Percentiles rank a stretch among this genome's conserved stretches.
These are phyloP conservation scores for Phytopythium montanum DNA, from an alignment of 352 stramenopile genomes.

Conservation along the genomic window DNA sequence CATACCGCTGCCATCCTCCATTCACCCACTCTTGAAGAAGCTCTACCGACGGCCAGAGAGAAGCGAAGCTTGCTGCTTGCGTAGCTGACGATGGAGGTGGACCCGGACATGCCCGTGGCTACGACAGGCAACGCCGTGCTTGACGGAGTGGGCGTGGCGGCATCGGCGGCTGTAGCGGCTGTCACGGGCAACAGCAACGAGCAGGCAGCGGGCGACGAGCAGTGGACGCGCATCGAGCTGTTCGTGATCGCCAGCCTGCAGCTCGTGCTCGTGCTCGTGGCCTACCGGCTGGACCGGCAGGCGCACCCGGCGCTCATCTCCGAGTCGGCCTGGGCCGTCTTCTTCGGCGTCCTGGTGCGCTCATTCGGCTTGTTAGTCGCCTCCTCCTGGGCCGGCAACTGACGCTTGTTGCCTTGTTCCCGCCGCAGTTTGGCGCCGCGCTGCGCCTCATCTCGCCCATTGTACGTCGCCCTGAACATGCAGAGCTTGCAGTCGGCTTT, in stretches of 20 bases:
- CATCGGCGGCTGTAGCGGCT: slow-evolving; percentile 16
- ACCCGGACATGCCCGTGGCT: slow-evolving; percentile 14
- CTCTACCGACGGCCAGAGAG: background rate
- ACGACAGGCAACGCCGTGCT: slow-evolving; percentile 29
- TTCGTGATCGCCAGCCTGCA: slow-evolving; percentile 81
- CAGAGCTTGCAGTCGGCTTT: background rate
- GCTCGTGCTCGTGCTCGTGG: slow-evolving; percentile 74
- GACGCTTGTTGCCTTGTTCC: background rate
- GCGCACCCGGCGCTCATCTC: slow-evolving; percentile 68
- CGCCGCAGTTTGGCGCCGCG: slow-evolving; percentile 57
- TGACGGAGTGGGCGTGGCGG: slow-evolving; percentile 18
- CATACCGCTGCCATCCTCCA: background rate
- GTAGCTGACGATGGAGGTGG: slow-evolving; percentile 14
- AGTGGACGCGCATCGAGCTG: slow-evolving; percentile 76
- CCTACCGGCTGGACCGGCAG: slow-evolving; percentile 74
- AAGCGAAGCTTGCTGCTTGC: background rate
- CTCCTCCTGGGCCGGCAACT: background rate
- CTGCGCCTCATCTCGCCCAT: slow-evolving; percentile 81
- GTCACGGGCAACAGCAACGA: slow-evolving; percentile 12
- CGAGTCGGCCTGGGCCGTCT: slow-evolving; percentile 78
- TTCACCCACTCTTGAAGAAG: slow-evolving; percentile 1
- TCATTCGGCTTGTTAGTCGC: background rate
- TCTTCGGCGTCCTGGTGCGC: slow-evolving; percentile 80
- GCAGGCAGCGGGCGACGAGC: slow-evolving; percentile 17
- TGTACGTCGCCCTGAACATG: slow-evolving; percentile 17